Base-by-base conservation (phyloP, 2,329 filamentous ascomycete genomes). In the Coniochaeta sp. region DNA sequence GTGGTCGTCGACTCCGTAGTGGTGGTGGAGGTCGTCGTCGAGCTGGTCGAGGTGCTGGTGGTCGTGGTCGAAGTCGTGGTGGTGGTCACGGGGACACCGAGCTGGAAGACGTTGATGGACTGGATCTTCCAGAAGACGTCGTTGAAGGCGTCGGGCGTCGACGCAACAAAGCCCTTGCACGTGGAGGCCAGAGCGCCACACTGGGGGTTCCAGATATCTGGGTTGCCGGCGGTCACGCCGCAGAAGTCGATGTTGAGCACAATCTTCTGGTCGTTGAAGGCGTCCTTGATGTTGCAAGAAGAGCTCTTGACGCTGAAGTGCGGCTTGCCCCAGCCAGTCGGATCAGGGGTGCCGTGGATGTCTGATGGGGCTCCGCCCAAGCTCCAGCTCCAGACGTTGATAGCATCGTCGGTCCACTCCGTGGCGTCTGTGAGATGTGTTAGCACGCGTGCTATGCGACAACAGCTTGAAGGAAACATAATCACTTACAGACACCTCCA, bases 171-270 rank as follows among this genome's bases (percentile, higher is more conserved):
- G 30, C 70, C 66, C 19, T 62, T 59, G 67, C 77, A 79, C 19
- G 67, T 66, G 1, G 50, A 59, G 47, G 67, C 65, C 19, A 62
- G 61, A 8, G 72, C 68, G 55, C 59, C 55, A 34, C 55, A 57
- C 55, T 57, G 30, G 9, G 30, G n/a, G 55, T 57, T 62, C 69
- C 71, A 75, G 44, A 68, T 61, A 16, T 62, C 59, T 4, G 61
- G 42, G 44, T 67, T 65, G 57, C 71, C 86, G 1, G 88, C 87
- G 77, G 87, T 89, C 66, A 86, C 82, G 19, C 89, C 90, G 70
- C 90, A 93, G 71, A 93, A 88, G 32, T 86, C 72, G 52, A 89
- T 90, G 76, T 91, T 85, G 66, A 92, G 82, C 59, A 91, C 84
- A 62, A 96, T 83, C 66, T 86, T 83, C 77, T 93, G 83, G 68